Evolutionary conservation across 352 stramenopile species (phyloP).

Genomic region (Globisporangium nodosum): DNA sequence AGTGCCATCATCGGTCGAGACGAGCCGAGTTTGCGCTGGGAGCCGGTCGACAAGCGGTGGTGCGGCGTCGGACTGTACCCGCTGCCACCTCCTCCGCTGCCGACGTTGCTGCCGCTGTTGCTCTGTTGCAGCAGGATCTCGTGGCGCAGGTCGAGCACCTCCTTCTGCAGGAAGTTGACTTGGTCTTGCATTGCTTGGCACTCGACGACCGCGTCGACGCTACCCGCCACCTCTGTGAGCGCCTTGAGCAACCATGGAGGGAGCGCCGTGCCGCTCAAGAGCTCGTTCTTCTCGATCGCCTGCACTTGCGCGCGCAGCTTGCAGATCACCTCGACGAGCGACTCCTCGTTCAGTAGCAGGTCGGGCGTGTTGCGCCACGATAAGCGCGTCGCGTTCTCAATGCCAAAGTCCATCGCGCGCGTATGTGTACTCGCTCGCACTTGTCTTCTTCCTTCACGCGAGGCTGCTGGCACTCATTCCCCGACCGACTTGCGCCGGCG

Average conservation of each 20-base stretch:
- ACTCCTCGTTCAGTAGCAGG: conserved; percentile 76
- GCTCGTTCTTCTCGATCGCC: conserved; percentile 69
- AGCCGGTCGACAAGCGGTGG: conserved; percentile 45
- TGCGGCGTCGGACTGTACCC: conserved; percentile 45
- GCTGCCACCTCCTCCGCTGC: background rate
- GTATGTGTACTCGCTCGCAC: background rate
- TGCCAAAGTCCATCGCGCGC: conserved; percentile 22
- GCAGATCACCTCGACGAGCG: conserved; percentile 69
- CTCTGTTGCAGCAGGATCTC: conserved; percentile 71
- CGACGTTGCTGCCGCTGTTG: conserved; percentile 8
- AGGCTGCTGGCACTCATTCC: background rate
- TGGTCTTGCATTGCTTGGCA: conserved; percentile 73
- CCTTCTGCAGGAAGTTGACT: conserved; percentile 69
- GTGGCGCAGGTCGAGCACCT: conserved; percentile 70
- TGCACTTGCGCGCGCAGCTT: conserved; percentile 59
- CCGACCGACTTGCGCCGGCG: too few relatives aligned
- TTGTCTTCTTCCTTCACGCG: background rate
- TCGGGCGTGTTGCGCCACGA: conserved; percentile 62
- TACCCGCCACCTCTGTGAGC: conserved; percentile 73
- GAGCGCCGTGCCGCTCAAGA: conserved; percentile 61
- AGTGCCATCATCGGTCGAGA: conserved; percentile 8
- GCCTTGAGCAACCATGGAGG: conserved; percentile 68
- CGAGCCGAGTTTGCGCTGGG: conserved; percentile 3
- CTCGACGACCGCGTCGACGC: conserved; percentile 73
- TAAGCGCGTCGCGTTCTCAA: conserved; percentile 44